Evolutionary conservation across 768 basidiomycete species (phyloP), one percentile per base, ranked within the genome.

Genomic region (Termitomyces sp.): DNA sequence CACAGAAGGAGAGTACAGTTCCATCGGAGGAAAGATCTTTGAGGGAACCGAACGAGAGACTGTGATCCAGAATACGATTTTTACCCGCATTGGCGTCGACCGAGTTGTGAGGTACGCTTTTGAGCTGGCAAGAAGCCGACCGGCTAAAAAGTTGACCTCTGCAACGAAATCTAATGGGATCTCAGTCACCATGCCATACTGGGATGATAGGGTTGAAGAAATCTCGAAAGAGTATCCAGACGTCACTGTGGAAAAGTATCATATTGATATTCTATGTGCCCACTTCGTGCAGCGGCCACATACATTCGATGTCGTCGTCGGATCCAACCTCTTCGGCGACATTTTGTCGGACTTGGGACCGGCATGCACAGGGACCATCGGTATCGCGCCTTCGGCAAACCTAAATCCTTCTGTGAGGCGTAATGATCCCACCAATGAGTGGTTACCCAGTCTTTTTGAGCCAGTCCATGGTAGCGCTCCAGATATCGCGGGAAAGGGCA

Each of bases 401-500:
- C 69, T 82, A 22, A 79, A 81, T 59, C 74, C 74, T 1, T 62
- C 70, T 7, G 54, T 70, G 5, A 68, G 63, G 53, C 66, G 68
- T 7, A 64, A 61, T 12, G 67, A 72, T 44, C 74, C 73, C 3
- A 72, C 71, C 2, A 66, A 74, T 46, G 69, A 70, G 43, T 74
- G 72, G 73, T 69, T 73, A 60, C 81, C 81, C 0, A 78, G 78
- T 48, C 65, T 81, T 60, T 82, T 82, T 59, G 81, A 82, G 61
- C 80, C 82, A 6, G 78, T 83, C 12, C 81, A 83, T 59, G 82
- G 82, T 14, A 79, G 80, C 29, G 82, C 82, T 2, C 81, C 81
- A 14, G 82, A 84, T 63, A 84, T 84, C 57, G 78, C 76, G 12
- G 81, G 81, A 18, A 75, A 73, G 63, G 78, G 77, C 0, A 76